Conservation (phyloP, 495 filamentous ascomycete genomes). For the Penicillium chermesinum region DNA sequence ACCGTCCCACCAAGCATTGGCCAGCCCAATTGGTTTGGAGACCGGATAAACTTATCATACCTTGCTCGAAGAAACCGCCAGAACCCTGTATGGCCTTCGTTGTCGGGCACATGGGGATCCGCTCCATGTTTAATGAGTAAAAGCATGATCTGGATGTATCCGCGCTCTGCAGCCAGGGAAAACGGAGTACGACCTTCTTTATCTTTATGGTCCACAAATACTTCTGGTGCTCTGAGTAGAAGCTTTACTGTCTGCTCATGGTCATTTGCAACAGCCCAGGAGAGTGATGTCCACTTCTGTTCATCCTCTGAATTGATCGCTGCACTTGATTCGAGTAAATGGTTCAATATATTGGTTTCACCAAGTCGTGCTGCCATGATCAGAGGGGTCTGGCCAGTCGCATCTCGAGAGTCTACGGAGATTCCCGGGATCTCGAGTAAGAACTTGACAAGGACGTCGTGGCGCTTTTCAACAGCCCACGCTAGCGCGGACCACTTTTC, state of each 20-base stretch:
- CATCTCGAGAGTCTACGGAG: too few relatives aligned
- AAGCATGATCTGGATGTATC: not conserved
- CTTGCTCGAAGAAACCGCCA: not conserved
- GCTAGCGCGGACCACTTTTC: not conserved
- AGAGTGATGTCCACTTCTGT: not conserved
- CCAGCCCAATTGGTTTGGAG: too few relatives aligned
- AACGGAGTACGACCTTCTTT: not conserved
- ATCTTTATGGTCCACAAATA: not conserved
- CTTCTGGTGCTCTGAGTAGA: not conserved
- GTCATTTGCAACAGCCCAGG: not conserved
- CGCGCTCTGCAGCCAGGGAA: not conserved
- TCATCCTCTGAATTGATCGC: not conserved
- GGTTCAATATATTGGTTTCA: too few relatives aligned
- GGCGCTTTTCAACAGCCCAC: not conserved
- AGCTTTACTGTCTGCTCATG: not conserved
- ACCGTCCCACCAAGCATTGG: too few relatives aligned
- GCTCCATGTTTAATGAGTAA: not conserved
- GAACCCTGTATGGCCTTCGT: not conserved
- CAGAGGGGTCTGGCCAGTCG: too few relatives aligned
- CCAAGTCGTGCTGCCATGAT: too few relatives aligned
- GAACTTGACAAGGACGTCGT: not conserved
- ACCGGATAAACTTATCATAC: not conserved
- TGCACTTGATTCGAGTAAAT: not conserved
- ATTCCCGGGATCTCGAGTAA: too few relatives aligned
- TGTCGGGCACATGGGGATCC: not conserved